Evolutionary conservation across 1,284 basidiomycete species (phyloP).

Genomic region (Irpex sp.): DNA sequence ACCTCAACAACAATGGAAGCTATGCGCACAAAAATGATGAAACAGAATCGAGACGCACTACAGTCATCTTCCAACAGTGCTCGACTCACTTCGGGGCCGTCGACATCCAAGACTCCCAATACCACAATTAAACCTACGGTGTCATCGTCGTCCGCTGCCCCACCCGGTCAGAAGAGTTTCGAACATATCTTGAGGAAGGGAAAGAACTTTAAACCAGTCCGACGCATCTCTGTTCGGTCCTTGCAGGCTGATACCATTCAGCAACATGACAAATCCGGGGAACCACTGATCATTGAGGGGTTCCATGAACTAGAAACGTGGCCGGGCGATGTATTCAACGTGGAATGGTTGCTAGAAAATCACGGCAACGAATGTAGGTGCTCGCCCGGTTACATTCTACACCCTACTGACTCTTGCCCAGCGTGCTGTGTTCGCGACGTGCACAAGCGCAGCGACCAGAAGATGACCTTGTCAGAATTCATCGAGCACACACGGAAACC

Average conservation of each 20-base stretch:
- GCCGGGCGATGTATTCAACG: constrained; percentile 45
- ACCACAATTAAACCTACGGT: neutral
- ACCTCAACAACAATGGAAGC: too few species aligned
- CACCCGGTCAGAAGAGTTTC: constrained; percentile 49
- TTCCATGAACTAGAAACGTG: constrained; percentile 50
- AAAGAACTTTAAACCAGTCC: constrained; percentile 35
- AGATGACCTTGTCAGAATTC: constrained; percentile 22
- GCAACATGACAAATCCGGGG: constrained; percentile 43
- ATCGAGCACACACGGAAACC: constrained; percentile 10
- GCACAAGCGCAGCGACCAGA: constrained; percentile 21
- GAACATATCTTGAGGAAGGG: constrained; percentile 32
- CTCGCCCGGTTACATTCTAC: neutral
- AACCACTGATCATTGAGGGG: constrained; percentile 56
- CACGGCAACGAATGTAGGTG: constrained; percentile 22
- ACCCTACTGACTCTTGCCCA: constrained; percentile 7
- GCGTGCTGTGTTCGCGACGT: constrained; percentile 27
- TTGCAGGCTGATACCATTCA: constrained; percentile 26
- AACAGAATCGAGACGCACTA: too few species aligned
- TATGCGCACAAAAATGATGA: too few species aligned
- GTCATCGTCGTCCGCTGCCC: constrained; percentile 20
- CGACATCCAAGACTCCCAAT: neutral
- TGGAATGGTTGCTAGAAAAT: constrained; percentile 42
- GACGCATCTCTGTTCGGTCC: constrained; percentile 33
- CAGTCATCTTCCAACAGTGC: neutral
- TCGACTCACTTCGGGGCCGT: neutral